phyloP scores from a whole-genome alignment of 1,284 basidiomycete species.

The Sanguinoderma infundibulare region DNA sequence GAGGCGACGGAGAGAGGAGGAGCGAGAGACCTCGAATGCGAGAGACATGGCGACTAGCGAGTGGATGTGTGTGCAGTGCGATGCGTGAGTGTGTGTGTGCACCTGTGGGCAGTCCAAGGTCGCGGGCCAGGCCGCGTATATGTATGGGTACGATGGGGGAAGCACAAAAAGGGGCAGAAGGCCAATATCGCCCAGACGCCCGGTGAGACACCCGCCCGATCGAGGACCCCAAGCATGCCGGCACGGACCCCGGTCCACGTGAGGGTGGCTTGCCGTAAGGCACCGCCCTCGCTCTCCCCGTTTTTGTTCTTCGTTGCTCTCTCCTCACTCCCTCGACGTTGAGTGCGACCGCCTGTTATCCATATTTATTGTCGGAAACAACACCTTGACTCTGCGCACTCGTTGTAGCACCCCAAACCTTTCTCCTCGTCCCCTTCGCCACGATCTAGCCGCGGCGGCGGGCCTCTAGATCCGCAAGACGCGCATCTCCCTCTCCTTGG shows the following conservation, averaged over 20 bases:
- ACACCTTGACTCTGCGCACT: not conserved
- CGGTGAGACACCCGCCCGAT: not conserved
- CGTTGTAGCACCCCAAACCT: slow-evolving; percentile 1
- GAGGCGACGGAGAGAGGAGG: slow-evolving; percentile 5
- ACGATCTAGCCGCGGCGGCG: slow-evolving; percentile 6
- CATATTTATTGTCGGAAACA: not conserved
- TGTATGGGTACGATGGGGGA: slow-evolving; percentile 6
- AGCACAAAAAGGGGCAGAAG: slow-evolving; percentile 8
- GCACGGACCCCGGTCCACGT: not conserved
- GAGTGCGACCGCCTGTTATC: not conserved
- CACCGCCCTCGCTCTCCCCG: not conserved
- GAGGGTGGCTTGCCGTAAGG: not conserved
- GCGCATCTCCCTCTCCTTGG: not conserved
- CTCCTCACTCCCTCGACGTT: not conserved
- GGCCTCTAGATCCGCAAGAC: not conserved
- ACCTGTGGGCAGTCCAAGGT: slow-evolving; percentile 8
- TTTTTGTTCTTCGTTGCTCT: not conserved
- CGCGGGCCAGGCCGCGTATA: slow-evolving; percentile 14
- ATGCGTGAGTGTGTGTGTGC: not conserved
- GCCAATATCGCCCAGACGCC: not conserved
- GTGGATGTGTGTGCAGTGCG: not conserved
- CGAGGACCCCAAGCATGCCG: slow-evolving; percentile 1
- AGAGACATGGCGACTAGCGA: slow-evolving; percentile 22
- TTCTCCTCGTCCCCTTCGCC: not conserved
- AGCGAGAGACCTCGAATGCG: slow-evolving; percentile 22